phyloP scores from a whole-genome alignment of 2,329 filamentous ascomycete species.

The Fusarium papillatum region DNA sequence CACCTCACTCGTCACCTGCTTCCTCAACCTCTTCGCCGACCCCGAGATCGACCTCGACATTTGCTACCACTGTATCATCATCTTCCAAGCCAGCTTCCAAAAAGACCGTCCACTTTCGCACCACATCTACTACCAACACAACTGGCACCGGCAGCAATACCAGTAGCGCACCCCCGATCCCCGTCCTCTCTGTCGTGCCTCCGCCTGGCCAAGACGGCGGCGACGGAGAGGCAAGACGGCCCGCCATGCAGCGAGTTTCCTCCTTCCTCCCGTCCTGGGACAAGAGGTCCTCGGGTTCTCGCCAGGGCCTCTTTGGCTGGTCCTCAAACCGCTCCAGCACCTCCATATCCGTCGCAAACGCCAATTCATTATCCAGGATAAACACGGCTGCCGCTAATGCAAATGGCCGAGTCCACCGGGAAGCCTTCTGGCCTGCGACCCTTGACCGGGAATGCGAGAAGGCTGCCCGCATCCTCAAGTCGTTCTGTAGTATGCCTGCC shows the following conservation, averaged over 20 bases:
- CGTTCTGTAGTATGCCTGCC: slow-evolving; percentile 80
- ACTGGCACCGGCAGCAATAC: slow-evolving; percentile 25
- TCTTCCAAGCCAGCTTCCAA: slow-evolving; percentile 18
- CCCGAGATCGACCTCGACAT: slow-evolving; percentile 36
- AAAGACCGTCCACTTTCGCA: slow-evolving; percentile 35
- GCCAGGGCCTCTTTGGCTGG: slow-evolving; percentile 57
- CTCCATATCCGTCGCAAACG: slow-evolving; percentile 34
- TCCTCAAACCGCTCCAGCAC: slow-evolving; percentile 62
- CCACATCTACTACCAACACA: slow-evolving; percentile 26
- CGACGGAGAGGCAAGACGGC: slow-evolving; percentile 51
- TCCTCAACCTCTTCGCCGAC: slow-evolving; percentile 37
- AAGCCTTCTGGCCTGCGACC: slow-evolving; percentile 88
- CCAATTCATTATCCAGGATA: slow-evolving; percentile 48
- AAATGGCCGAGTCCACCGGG: slow-evolving; percentile 55
- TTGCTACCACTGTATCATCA: slow-evolving; percentile 28
- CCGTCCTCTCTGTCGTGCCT: slow-evolving; percentile 49
- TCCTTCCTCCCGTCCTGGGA: slow-evolving; percentile 60
- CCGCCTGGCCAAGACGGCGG: slow-evolving; percentile 49
- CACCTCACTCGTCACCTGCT: slow-evolving; percentile 36
- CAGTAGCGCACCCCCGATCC: slow-evolving; percentile 50
- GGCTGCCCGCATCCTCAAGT: slow-evolving; percentile 88
- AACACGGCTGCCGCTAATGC: slow-evolving; percentile 51
- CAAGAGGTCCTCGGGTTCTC: slow-evolving; percentile 54
- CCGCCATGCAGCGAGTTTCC: slow-evolving; percentile 59
- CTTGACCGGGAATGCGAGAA: slow-evolving; percentile 94